Conservation (phyloP, 2,329 filamentous ascomycete genomes). For the Penicillium fuscoglaucum region DNA sequence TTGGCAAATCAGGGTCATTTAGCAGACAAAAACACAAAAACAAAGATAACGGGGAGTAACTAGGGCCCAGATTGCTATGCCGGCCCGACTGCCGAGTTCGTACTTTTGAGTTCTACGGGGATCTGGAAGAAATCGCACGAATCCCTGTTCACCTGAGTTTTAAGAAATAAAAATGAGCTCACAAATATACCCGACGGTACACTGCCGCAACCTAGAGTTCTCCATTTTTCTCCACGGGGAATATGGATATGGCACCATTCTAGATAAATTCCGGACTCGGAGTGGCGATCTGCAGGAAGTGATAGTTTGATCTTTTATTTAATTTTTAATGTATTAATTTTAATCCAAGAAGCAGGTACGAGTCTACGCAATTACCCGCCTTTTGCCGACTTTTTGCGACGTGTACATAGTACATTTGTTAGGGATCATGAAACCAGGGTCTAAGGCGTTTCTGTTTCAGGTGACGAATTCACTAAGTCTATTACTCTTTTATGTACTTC, state of each 20-base stretch:
- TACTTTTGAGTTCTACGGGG: not conserved
- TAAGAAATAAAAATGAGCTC: not conserved
- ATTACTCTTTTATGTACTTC: not conserved
- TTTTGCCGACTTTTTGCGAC: conserved; percentile 21
- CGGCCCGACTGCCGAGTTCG: conserved; percentile 2
- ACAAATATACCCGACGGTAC: not conserved
- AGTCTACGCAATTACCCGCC: conserved; percentile 17
- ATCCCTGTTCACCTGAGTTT: not conserved
- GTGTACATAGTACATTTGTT: not conserved
- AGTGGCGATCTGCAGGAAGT: conserved; percentile 16
- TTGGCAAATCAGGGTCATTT: not conserved
- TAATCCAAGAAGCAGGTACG: conserved; percentile 1
- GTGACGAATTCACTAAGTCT: conserved; percentile 5
- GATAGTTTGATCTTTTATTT: not conserved
- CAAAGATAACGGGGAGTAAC: not conserved
- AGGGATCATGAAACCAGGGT: not conserved
- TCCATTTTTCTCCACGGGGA: conserved; percentile 21
- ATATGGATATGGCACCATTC: conserved; percentile 25
- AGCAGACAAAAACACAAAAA: not conserved
- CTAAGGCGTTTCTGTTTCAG: conserved; percentile 16
- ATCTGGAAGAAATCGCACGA: conserved; percentile 2
- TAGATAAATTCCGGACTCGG: conserved; percentile 22
- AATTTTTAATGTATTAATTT: not conserved
- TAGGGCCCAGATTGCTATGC: not conserved
- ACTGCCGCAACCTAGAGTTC: not conserved